phyloP scores from a whole-genome alignment of 495 filamentous ascomycete genomes.

The Clohesyomyces aquaticus region DNA sequence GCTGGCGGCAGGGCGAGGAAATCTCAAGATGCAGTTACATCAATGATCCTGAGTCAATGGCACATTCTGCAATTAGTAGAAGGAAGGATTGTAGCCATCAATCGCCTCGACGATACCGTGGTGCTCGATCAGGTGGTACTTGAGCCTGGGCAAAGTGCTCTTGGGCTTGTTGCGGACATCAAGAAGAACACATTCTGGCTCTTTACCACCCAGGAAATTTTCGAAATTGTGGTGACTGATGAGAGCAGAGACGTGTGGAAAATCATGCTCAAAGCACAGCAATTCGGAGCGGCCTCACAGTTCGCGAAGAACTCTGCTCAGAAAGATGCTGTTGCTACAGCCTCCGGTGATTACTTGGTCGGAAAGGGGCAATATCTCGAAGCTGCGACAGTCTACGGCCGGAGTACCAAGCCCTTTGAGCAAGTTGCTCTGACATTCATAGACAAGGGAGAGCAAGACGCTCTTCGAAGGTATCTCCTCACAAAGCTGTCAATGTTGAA shows the following conservation, averaged over 20 bases:
- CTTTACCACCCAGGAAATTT: conserved; percentile 87
- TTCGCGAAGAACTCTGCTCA: conserved; percentile 75
- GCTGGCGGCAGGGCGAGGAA: conserved; percentile 64
- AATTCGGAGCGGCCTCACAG: conserved; percentile 83
- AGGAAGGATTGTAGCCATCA: conserved; percentile 77
- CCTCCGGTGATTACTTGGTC: conserved; percentile 84
- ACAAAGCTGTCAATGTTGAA: conserved; percentile 82
- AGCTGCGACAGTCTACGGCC: conserved; percentile 87
- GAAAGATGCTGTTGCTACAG: conserved; percentile 85
- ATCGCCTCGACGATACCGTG: conserved; percentile 78
- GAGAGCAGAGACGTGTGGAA: conserved; percentile 95
- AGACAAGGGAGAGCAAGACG: conserved; percentile 86
- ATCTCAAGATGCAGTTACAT: conserved; percentile 70
- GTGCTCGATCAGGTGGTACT: conserved; percentile 86
- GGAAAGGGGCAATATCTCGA: conserved; percentile 78
- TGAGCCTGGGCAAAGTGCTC: conserved; percentile 73
- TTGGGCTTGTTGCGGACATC: conserved; percentile 82
- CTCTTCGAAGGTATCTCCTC: conserved; percentile 84
- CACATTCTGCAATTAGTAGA: conserved; percentile 87
- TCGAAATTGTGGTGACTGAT: conserved; percentile 85
- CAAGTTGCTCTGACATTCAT: conserved; percentile 91
- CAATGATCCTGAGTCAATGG: conserved; percentile 89
- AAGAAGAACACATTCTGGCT: conserved; percentile 97
- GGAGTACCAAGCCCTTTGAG: conserved; percentile 93
- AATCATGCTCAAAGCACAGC: conserved; percentile 79